phyloP scores from a whole-genome alignment of 2,329 filamentous ascomycete genomes.

The Fusarium sacchari region DNA sequence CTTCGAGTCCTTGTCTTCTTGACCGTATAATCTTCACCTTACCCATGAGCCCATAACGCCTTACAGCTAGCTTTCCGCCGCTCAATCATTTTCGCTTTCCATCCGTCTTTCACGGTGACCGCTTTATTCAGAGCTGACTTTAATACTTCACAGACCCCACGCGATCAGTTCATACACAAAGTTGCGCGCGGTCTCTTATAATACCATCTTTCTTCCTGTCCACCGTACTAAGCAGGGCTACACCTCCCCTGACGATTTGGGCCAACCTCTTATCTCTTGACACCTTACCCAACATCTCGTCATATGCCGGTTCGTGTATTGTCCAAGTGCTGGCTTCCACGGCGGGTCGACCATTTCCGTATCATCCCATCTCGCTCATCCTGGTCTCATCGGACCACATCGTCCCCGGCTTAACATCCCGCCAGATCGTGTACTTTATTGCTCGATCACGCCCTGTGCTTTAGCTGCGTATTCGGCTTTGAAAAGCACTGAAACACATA shows the following conservation, averaged over 20 bases:
- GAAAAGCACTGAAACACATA: slow-evolving; percentile 28
- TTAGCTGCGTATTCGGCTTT: slow-evolving; percentile 35
- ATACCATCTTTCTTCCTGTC: neutral
- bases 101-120: slow-evolving; percentile 30
- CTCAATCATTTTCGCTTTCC: slow-evolving; percentile 11
- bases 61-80: slow-evolving; percentile 16
- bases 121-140: slow-evolving; percentile 37
- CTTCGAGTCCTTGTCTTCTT: slow-evolving; percentile 20
- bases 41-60: slow-evolving; percentile 32
- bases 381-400: slow-evolving; percentile 43
- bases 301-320: slow-evolving; percentile 20
- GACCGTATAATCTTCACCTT: slow-evolving; percentile 37
- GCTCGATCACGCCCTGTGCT: slow-evolving; percentile 25
- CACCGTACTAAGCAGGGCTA: neutral
- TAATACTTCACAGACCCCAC: slow-evolving; percentile 18
- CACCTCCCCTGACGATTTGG: neutral
- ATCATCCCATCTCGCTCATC: slow-evolving; percentile 41
- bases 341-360: slow-evolving; percentile 23
- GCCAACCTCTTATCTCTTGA: slow-evolving; percentile 4
- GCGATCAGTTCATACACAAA: slow-evolving; percentile 20
- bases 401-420: slow-evolving; percentile 30
- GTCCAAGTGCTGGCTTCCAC: slow-evolving; percentile 37
- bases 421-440: slow-evolving; percentile 40
- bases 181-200: slow-evolving; percentile 1
- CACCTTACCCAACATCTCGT: slow-evolving; percentile 12